These are phyloP conservation scores for Ophiostoma perfectum DNA, from an alignment of 2,329 filamentous ascomycete species.

Conservation along the genomic window DNA sequence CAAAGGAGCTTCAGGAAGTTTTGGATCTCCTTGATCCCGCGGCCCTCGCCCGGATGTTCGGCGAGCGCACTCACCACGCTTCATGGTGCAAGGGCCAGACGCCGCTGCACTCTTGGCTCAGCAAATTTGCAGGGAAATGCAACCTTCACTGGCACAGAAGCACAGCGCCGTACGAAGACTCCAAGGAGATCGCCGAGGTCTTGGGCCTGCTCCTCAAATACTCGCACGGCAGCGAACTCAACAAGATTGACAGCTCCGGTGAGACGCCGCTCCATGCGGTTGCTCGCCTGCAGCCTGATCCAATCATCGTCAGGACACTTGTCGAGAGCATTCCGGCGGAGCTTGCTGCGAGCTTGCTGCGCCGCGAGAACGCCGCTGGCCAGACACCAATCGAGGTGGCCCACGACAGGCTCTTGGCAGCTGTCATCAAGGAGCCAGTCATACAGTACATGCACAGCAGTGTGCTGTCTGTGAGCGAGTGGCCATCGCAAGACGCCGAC, in stretches of 20 bases:
- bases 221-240: slow-evolving; percentile 51
- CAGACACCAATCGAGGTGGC: slow-evolving; percentile 51
- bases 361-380: slow-evolving; percentile 71
- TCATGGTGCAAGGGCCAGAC: neutral
- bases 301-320: slow-evolving; percentile 33
- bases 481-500: neutral
- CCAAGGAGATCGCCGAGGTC: neutral
- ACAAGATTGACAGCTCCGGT: slow-evolving; percentile 58
- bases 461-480: neutral
- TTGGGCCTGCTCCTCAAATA: slow-evolving; percentile 47
- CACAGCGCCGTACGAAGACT: neutral
- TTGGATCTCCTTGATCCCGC: neutral
- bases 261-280: slow-evolving; percentile 60
- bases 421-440: neutral
- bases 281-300: slow-evolving; percentile 34
- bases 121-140: neutral
- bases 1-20: neutral
- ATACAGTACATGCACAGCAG: neutral
- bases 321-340: slow-evolving; percentile 49
- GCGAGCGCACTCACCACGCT: neutral
- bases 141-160: neutral
- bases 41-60: neutral
- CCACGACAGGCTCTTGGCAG: neutral
- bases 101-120: neutral
- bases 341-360: slow-evolving; percentile 43